A percentile compares a stretch with the other conserved stretches of the same genome.
phyloP scores from a whole-genome alignment of 805 yeast species.

The Yamadazyma laniorum region DNA sequence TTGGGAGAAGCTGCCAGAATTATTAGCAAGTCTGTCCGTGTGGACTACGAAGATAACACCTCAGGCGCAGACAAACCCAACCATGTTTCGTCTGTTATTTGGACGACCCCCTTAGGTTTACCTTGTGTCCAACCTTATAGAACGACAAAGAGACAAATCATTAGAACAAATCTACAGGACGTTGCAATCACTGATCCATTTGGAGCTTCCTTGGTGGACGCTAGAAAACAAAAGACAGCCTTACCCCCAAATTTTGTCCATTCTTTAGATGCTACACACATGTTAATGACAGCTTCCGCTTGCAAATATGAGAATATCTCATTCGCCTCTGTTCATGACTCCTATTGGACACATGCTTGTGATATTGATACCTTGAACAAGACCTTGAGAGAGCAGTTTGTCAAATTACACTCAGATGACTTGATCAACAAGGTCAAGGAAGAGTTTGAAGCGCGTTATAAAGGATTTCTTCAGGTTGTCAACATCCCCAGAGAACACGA shows the following conservation, averaged over 20 bases:
- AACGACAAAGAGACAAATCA: constrained; percentile 57
- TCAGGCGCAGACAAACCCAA: constrained; percentile 49
- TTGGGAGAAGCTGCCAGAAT: constrained; percentile 79
- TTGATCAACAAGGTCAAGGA: constrained; percentile 65
- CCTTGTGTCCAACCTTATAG: constrained; percentile 98
- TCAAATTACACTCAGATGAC: constrained; percentile 71
- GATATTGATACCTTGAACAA: constrained; percentile 73
- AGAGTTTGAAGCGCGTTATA: constrained; percentile 82
- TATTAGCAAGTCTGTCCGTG: constrained; percentile 65
- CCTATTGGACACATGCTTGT: constrained; percentile 96
- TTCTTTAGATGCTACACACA: constrained; percentile 94
- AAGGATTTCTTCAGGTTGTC: constrained; percentile 61
- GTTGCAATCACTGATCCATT: constrained; percentile 89
- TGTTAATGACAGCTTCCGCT: constrained; percentile 82
- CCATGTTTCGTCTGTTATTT: constrained; percentile 83
- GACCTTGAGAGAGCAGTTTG: constrained; percentile 73
- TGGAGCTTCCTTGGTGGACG: constrained; percentile 74
- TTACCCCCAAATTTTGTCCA: constrained; percentile 96
- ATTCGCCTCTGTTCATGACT: constrained; percentile 96
- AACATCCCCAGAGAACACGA: constrained; percentile 51
- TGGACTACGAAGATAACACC: constrained; percentile 53
- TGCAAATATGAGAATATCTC: constrained; percentile 64
- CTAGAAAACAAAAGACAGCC: constrained; percentile 87
- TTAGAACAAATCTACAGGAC: constrained; percentile 82
- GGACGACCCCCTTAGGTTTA: constrained; percentile 96